Conservation (phyloP, 352 stramenopile species). For the Poterioochromonas sp. region DNA sequence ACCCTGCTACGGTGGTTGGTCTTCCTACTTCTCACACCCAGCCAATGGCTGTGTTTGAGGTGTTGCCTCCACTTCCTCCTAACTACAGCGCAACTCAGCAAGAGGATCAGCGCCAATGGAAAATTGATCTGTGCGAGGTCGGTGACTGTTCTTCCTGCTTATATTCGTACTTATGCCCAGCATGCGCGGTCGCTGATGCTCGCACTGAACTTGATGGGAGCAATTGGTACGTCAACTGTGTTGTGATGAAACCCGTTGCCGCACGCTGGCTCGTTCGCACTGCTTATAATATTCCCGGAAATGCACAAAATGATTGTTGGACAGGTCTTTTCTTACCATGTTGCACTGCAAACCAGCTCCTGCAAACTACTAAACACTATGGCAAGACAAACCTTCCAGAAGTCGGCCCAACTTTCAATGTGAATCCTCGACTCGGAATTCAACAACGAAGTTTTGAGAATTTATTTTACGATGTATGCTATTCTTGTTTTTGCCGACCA, state of each 20-base stretch:
- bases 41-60: too few relatives aligned
- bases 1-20: too few relatives aligned
- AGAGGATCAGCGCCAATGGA: too few relatives aligned
- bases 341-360: not conserved
- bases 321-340: not conserved
- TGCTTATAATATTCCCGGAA: not conserved
- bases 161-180: not conserved
- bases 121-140: not conserved
- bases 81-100: too few relatives aligned
- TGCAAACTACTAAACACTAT: not conserved
- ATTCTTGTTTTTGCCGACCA: not conserved
- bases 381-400: not conserved
- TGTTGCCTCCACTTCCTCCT: too few relatives aligned
- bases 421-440: not conserved
- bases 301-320: slow-evolving; percentile 3
- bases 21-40: too few relatives aligned
- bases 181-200: not conserved
- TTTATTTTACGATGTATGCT: not conserved
- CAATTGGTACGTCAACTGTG: slow-evolving; percentile 1
- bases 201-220: not conserved
- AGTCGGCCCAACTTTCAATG: not conserved
- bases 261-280: not conserved
- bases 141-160: not conserved
- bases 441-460: not conserved
- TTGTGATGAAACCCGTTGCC: not conserved